These are phyloP conservation scores for Emergomyces pasteurianus DNA, from an alignment of 2,329 filamentous ascomycete species.

Conservation along the genomic window DNA sequence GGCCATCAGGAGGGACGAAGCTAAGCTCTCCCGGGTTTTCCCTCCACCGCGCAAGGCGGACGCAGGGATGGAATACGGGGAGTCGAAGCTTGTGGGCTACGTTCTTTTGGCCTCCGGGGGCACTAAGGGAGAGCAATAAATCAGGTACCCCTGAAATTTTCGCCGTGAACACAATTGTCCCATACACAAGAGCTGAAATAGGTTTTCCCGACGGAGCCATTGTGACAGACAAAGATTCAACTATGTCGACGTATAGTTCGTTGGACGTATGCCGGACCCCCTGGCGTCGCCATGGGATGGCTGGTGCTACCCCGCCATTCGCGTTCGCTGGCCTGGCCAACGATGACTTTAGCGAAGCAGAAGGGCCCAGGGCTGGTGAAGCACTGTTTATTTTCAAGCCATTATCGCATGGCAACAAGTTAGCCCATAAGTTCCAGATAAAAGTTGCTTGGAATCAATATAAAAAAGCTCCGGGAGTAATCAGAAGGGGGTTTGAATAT, in stretches of 20 bases:
- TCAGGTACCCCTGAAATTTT: constrained; percentile 94
- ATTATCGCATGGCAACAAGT: background rate
- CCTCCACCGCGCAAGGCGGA: constrained; percentile 79
- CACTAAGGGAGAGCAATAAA: constrained; percentile 66
- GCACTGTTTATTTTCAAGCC: constrained; percentile 18
- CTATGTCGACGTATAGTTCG: constrained; percentile 90
- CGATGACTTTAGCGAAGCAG: constrained; percentile 30
- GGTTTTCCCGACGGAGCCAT: constrained; percentile 83
- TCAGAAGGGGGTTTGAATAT: background rate
- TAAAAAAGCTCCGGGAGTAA: background rate
- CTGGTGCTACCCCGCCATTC: constrained; percentile 29
- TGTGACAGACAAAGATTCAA: constrained; percentile 79
- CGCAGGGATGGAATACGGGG: constrained; percentile 93
- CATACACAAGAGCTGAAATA: constrained; percentile 75
- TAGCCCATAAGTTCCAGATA: background rate
- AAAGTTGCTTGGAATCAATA: background rate
- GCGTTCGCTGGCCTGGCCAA: constrained; percentile 19
- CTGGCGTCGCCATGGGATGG: constrained; percentile 77
- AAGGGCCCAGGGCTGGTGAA: constrained; percentile 29
- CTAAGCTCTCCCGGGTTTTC: constrained; percentile 84
- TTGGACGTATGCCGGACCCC: constrained; percentile 95
- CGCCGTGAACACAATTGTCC: constrained; percentile 85
- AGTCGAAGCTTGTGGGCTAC: constrained; percentile 66
- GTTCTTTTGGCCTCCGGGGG: constrained; percentile 68
- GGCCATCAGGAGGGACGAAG: constrained; percentile 88